Percentiles rank a stretch among this genome's conserved stretches.
These are phyloP conservation scores for Cercospora sp. DNA, from an alignment of 2,329 filamentous ascomycete species.

Conservation along the genomic window DNA sequence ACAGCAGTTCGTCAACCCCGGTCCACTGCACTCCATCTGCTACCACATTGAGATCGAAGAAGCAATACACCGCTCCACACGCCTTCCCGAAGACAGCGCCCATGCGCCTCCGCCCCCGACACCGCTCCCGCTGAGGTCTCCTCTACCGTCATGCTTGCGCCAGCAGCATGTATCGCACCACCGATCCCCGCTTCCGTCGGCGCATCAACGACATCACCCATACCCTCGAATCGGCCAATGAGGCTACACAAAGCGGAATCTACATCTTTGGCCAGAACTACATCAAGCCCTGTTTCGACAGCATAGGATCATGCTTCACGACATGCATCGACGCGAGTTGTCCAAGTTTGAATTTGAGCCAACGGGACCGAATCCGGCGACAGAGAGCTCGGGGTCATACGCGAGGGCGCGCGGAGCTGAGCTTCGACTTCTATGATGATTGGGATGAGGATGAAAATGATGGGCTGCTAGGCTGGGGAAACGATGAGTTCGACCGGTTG, in stretches of 20 bases:
- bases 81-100: neutral
- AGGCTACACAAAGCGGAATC: slow-evolving; percentile 85
- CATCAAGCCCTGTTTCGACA: slow-evolving; percentile 74
- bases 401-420: slow-evolving; percentile 70
- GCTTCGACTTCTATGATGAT: slow-evolving; percentile 97
- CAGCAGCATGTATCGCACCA: slow-evolving; percentile 57
- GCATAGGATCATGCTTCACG: slow-evolving; percentile 65
- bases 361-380: slow-evolving; percentile 59
- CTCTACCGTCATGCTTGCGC: slow-evolving; percentile 1
- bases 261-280: slow-evolving; percentile 88
- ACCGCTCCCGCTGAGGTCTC: neutral
- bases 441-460: slow-evolving; percentile 74
- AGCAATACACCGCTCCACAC: neutral
- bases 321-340: slow-evolving; percentile 62
- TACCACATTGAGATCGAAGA: neutral
- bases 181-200: slow-evolving; percentile 85
- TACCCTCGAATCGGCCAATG: slow-evolving; percentile 86
- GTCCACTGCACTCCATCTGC: neutral
- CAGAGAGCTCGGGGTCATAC: slow-evolving; percentile 63
- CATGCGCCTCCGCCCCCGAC: neutral
- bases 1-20: neutral
- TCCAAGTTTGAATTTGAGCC: slow-evolving; percentile 40
- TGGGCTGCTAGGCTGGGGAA: slow-evolving; percentile 70
- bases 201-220: slow-evolving; percentile 91
- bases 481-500: slow-evolving; percentile 82